Evolutionary conservation across 768 basidiomycete species (phyloP).

Genomic region (Tricholoma flavovirens): DNA sequence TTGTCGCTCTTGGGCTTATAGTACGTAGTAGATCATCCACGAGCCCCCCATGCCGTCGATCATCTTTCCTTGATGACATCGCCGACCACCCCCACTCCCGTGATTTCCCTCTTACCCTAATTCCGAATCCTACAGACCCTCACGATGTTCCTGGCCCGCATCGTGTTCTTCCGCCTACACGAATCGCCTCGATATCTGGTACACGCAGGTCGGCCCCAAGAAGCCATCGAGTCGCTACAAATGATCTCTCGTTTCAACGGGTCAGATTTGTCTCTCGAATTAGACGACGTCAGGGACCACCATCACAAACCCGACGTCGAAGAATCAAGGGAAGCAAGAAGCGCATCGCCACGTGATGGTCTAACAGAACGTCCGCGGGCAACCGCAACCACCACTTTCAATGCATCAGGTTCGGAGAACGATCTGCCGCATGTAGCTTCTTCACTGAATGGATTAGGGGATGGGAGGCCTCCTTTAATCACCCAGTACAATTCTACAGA

Average conservation of each 20-base stretch:
- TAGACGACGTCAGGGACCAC: conserved; percentile 63
- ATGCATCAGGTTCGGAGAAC: conserved; percentile 25
- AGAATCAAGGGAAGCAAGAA: conserved; percentile 4
- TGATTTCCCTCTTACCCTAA: conserved; percentile 5
- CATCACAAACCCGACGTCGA: conserved; percentile 17
- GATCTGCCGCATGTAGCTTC: conserved; percentile 5
- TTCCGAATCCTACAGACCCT: conserved; percentile 69
- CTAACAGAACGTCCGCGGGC: conserved; percentile 13
- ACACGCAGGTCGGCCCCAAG: conserved; percentile 76
- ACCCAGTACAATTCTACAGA: conserved; percentile 33
- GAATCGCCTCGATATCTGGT: conserved; percentile 95
- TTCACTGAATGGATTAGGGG: not conserved
- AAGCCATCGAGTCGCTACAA: conserved; percentile 78
- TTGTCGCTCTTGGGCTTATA: conserved; percentile 70
- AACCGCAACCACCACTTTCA: conserved; percentile 30
- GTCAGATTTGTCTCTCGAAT: conserved; percentile 54
- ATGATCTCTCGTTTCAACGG: conserved; percentile 88
- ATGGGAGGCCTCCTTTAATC: conserved; percentile 11
- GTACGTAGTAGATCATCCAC: conserved; percentile 43
- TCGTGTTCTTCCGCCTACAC: conserved; percentile 85
- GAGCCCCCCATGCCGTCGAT: not conserved
- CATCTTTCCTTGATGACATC: conserved; percentile 2
- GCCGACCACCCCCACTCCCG: not conserved
- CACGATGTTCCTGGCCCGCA: conserved; percentile 80
- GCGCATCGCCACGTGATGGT: not conserved